phyloP scores from a whole-genome alignment of 108 stramenopile genomes.

The Seminavis robusta region DNA sequence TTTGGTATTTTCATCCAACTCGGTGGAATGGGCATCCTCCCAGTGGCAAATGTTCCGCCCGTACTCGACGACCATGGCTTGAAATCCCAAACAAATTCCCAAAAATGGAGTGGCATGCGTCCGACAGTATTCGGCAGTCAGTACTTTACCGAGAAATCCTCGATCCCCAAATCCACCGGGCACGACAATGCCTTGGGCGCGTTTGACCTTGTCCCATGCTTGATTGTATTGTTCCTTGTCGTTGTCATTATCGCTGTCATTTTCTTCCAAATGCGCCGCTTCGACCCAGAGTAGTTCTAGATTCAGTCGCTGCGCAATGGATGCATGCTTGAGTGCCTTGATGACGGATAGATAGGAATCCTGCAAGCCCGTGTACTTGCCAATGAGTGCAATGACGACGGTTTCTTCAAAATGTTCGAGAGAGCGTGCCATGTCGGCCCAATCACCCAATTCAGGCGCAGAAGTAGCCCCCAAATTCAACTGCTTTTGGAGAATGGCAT shows the following conservation, averaged over 20 bases:
- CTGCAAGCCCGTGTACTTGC: slow-evolving; percentile 94
- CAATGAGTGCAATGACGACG: slow-evolving; percentile 93
- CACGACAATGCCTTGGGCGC: slow-evolving; percentile 83
- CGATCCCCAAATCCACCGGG: slow-evolving; percentile 97
- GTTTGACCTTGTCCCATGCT: slow-evolving; percentile 78
- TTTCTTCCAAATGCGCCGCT: slow-evolving; percentile 83
- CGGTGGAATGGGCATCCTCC: slow-evolving; percentile 90
- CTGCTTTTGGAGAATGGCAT: slow-evolving; percentile 62
- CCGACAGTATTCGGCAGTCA: slow-evolving; percentile 89
- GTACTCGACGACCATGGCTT: slow-evolving; percentile 97
- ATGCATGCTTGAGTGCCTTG: slow-evolving; percentile 95
- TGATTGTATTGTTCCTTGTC: slow-evolving; percentile 37
- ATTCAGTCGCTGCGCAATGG: slow-evolving; percentile 83
- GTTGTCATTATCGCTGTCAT: slow-evolving; percentile 23
- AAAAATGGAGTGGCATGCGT: slow-evolving; percentile 82
- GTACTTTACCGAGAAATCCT: slow-evolving; percentile 86
- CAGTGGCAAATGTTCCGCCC: slow-evolving; percentile 85
- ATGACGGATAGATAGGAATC: slow-evolving; percentile 96
- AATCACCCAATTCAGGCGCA: slow-evolving; percentile 72
- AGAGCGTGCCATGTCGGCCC: slow-evolving; percentile 85
- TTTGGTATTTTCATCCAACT: slow-evolving; percentile 82
- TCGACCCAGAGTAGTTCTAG: slow-evolving; percentile 96
- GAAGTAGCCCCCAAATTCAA: slow-evolving; percentile 54
- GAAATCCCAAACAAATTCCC: slow-evolving; percentile 97
- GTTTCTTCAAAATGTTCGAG: slow-evolving; percentile 72